Percentiles rank a stretch among this genome's conserved stretches.
phyloP scores from a whole-genome alignment of 169 alveolate genomes.

The Besnoitia besnoiti region DNA sequence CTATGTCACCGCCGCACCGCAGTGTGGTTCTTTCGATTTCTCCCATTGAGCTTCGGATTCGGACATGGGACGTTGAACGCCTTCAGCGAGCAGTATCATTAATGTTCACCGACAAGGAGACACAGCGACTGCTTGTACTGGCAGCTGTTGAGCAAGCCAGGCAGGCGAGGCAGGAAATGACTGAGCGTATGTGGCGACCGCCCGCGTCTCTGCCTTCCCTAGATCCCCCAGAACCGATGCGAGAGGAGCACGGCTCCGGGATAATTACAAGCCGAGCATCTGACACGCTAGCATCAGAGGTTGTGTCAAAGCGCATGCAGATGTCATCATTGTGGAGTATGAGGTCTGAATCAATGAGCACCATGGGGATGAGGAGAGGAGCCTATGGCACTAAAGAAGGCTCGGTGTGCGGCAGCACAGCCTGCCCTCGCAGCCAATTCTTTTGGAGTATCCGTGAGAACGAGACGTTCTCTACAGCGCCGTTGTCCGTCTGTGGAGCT shows the following conservation, averaged over 20 bases:
- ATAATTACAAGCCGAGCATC: background rate
- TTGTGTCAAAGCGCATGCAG: background rate
- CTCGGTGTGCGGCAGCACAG: background rate
- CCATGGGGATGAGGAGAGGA: background rate
- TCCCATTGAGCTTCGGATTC: background rate
- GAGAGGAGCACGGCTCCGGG: background rate
- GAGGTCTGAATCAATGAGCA: background rate
- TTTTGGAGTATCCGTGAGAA: constrained; percentile 11
- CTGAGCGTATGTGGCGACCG: no score
- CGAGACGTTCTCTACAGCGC: background rate
- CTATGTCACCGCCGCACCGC: constrained; percentile 33
- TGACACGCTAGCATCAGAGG: background rate
- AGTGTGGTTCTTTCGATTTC: background rate
- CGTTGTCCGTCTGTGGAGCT: background rate
- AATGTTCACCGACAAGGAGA: constrained; percentile 23
- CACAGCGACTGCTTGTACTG: background rate
- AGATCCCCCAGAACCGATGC: background rate
- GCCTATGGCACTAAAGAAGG: background rate
- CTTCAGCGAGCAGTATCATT: background rate
- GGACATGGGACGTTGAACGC: constrained; percentile 33
- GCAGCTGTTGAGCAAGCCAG: background rate
- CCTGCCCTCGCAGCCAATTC: background rate
- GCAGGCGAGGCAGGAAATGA: background rate
- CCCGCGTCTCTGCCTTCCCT: background rate
- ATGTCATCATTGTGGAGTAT: no score